These are phyloP conservation scores for Capsella bursapastoris DNA, from an alignment of 345 rosid genomes.

Conservation along the genomic window DNA sequence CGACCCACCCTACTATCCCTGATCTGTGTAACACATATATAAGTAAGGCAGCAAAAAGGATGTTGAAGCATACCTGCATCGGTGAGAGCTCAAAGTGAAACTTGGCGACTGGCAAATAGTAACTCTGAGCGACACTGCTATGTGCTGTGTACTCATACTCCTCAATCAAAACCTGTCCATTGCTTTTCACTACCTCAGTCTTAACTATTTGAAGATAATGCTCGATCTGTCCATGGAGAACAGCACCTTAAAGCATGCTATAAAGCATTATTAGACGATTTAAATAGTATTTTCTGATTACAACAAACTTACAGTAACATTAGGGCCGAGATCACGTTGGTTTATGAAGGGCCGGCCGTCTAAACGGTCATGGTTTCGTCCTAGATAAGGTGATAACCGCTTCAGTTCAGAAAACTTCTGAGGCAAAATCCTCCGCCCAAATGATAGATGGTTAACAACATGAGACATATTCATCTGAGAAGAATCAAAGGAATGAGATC, in stretches of 20 bases:
- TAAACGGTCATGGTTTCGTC: conserved; percentile 79
- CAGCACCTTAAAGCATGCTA: conserved; percentile 15
- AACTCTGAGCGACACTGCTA: conserved; percentile 80
- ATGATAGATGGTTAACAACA: conserved; percentile 84
- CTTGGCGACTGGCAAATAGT: conserved; percentile 77
- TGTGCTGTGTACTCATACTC: conserved; percentile 98
- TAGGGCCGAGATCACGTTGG: conserved; percentile 75
- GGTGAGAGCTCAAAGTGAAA: conserved; percentile 98
- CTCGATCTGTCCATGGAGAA: conserved; percentile 69
- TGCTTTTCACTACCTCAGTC: conserved; percentile 73
- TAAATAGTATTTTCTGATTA: neutral
- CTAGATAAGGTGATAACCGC: conserved; percentile 78
- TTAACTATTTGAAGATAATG: conserved; percentile 97
- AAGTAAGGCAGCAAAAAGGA: conserved; percentile 20
- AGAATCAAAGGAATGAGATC: conserved; percentile 91
- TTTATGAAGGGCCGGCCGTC: conserved; percentile 83
- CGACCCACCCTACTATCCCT: neutral
- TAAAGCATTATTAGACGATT: conserved; percentile 11
- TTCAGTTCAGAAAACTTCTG: conserved; percentile 63
- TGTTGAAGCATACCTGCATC: conserved; percentile 73
- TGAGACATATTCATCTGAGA: conserved; percentile 97
- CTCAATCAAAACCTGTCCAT: conserved; percentile 61
- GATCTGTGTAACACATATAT: conserved; percentile 17
- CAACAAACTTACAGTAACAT: conserved; percentile 83
- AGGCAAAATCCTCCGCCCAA: conserved; percentile 72